Evolutionary conservation across 2,329 filamentous ascomycete species (phyloP).

Genomic region (Penicillium oxalicum): DNA sequence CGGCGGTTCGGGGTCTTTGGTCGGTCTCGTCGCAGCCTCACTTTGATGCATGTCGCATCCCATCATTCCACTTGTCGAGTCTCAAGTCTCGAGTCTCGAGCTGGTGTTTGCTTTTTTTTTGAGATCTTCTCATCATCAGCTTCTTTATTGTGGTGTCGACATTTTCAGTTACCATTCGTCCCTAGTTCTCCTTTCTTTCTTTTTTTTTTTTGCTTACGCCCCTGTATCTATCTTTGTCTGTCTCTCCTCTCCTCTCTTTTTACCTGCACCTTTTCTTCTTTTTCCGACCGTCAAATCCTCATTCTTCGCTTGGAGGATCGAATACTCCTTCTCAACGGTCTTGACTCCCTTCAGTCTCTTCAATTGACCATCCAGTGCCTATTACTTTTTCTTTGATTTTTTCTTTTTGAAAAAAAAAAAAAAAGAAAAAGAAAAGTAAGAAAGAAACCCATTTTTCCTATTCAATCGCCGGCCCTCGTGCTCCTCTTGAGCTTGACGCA

Average conservation of each 20-base stretch:
- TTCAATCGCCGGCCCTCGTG: too few species aligned
- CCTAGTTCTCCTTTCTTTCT: neutral
- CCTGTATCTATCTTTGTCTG: neutral
- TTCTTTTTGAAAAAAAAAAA: too few species aligned
- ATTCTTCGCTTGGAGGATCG: too few species aligned
- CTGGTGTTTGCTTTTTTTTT: neutral
- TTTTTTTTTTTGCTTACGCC: neutral
- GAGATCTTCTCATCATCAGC: too few species aligned
- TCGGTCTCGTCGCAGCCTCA: neutral
- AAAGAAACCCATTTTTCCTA: too few species aligned
- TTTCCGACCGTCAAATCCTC: too few species aligned
- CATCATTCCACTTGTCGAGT: neutral
- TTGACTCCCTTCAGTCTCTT: too few species aligned
- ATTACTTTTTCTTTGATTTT: too few species aligned
- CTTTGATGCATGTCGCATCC: neutral
- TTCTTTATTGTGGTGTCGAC: neutral
- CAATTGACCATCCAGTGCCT: neutral
- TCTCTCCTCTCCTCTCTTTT: neutral
- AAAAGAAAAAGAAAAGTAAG: too few species aligned
- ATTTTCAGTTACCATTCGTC: neutral
- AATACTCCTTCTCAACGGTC: too few species aligned
- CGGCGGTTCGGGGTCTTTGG: neutral
- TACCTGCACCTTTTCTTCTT: neutral
- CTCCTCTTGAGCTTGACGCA: neutral
- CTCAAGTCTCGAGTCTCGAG: too few species aligned